These are phyloP conservation scores for Erodium trifolium DNA, from an alignment of 441 rosid species.

Conservation along the genomic window DNA sequence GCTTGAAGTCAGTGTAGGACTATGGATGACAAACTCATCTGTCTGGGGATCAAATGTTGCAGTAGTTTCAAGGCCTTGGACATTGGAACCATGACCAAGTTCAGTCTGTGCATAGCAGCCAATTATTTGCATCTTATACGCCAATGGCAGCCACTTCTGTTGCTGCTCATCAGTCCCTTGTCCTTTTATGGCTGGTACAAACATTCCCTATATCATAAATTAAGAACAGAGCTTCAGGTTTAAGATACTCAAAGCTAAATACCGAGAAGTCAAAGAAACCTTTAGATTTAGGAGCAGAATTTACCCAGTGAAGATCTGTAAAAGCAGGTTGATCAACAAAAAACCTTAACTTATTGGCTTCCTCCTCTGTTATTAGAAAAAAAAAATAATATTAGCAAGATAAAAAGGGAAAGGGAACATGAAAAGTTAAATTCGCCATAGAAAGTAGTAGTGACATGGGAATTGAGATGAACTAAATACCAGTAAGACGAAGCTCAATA, in stretches of 20 bases:
- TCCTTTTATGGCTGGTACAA: slow-evolving; percentile 84
- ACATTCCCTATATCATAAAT: slow-evolving; percentile 62
- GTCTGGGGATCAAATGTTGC: slow-evolving; percentile 85
- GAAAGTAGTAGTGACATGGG: neutral
- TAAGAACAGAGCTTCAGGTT: neutral
- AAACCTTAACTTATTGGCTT: slow-evolving; percentile 47
- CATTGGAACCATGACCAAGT: slow-evolving; percentile 97
- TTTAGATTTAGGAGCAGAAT: neutral
- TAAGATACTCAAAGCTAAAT: neutral
- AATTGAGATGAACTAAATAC: slow-evolving; percentile 23
- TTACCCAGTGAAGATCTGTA: slow-evolving; percentile 92
- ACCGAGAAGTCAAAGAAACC: neutral
- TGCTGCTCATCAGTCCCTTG: slow-evolving; percentile 95
- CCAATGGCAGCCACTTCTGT: slow-evolving; percentile 79
- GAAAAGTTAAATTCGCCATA: neutral
- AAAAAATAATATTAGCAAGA: neutral
- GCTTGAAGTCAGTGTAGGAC: slow-evolving; percentile 83
- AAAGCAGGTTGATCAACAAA: slow-evolving; percentile 71
- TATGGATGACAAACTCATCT: slow-evolving; percentile 70
- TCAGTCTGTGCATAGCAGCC: slow-evolving; percentile 99
- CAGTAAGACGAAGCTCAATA: slow-evolving; percentile 67
- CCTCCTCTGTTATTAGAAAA: slow-evolving; percentile 61
- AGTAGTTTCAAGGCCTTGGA: slow-evolving; percentile 95
- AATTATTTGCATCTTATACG: slow-evolving; percentile 89
- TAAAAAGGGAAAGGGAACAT: neutral